A percentile compares a stretch with the other conserved stretches of the same genome.
These are phyloP conservation scores for Evansstolkia leycettana DNA, from an alignment of 495 filamentous ascomycete genomes.

Conservation along the genomic window DNA sequence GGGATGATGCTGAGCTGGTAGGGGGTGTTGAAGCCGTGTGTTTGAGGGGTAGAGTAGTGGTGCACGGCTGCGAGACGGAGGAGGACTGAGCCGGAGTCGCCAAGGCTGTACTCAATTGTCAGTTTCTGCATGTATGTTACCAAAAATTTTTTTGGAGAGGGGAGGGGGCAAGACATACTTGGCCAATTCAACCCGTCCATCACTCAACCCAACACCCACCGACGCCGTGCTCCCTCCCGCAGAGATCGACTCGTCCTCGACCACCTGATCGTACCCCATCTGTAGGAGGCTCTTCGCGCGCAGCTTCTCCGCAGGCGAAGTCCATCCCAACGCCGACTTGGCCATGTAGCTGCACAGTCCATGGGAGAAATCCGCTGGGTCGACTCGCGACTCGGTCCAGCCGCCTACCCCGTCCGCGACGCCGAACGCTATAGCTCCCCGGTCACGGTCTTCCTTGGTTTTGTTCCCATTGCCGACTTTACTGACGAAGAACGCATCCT, in stretches of 20 bases:
- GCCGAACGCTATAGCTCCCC: constrained; percentile 52
- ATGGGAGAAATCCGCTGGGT: constrained; percentile 92
- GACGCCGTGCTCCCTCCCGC: constrained; percentile 88
- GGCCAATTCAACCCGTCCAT: constrained; percentile 71
- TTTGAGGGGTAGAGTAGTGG: constrained; percentile 72
- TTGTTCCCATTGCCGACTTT: constrained; percentile 39
- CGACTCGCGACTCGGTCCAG: constrained; percentile 81
- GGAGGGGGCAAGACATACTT: constrained; percentile 42
- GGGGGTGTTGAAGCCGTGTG: constrained; percentile 94
- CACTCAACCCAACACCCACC: constrained; percentile 55
- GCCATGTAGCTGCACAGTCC: constrained; percentile 91
- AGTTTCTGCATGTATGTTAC: neutral
- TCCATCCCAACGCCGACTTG: constrained; percentile 45
- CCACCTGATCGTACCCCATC: constrained; percentile 67
- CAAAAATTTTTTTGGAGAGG: neutral
- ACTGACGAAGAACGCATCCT: constrained; percentile 93
- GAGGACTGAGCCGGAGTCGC: constrained; percentile 90
- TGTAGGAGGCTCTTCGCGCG: constrained; percentile 65
- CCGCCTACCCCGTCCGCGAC: constrained; percentile 93
- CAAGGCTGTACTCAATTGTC: constrained; percentile 38
- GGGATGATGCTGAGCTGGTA: constrained; percentile 89
- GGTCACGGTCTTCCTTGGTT: too few relatives aligned
- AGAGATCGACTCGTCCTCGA: constrained; percentile 54
- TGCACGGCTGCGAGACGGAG: constrained; percentile 74
- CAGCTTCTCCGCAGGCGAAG: constrained; percentile 27